A percentile compares a stretch with the other conserved stretches of the same genome.
These are phyloP conservation scores for Botrytis medusae DNA, from an alignment of 2,329 filamentous ascomycete species.

Conservation along the genomic window DNA sequence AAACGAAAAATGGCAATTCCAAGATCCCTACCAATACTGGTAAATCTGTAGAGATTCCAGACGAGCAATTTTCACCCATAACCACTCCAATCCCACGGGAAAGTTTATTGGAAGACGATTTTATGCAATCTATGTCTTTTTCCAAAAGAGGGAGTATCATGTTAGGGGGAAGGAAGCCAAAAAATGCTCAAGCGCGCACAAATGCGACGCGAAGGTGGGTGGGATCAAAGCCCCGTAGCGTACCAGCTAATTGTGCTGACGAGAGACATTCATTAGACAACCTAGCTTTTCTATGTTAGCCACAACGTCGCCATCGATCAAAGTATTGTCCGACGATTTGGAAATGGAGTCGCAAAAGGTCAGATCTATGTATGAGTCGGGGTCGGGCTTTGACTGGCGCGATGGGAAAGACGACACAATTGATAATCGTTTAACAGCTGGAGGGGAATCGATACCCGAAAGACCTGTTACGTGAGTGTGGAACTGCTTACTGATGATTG, in stretches of 20 bases:
- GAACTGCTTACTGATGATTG: conserved; percentile 17
- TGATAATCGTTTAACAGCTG: conserved; percentile 16
- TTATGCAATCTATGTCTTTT: conserved; percentile 57
- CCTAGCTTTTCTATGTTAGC: conserved; percentile 36
- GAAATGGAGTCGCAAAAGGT: conserved; percentile 41
- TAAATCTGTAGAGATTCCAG: conserved; percentile 24
- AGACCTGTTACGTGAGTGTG: conserved; percentile 23
- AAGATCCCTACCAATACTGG: conserved; percentile 26
- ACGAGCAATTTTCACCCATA: conserved; percentile 51
- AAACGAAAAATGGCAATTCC: conserved; percentile 26
- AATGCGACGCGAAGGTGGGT: conserved; percentile 34
- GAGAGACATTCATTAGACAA: conserved; percentile 31
- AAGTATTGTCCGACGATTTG: conserved; percentile 35
- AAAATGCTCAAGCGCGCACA: conserved; percentile 31
- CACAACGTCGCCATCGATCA: conserved; percentile 29
- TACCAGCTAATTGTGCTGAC: conserved; percentile 24
- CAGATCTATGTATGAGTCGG: conserved; percentile 40
- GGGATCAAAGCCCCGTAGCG: neutral
- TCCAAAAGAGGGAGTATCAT: conserved; percentile 65
- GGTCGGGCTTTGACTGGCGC: conserved; percentile 32
- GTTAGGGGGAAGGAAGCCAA: conserved; percentile 50
- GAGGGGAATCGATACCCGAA: conserved; percentile 23
- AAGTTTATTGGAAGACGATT: conserved; percentile 57
- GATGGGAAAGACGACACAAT: conserved; percentile 28
- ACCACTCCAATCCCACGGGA: conserved; percentile 57